Evolutionary conservation across 2,329 filamentous ascomycete species (phyloP), one percentile per base, ranked within the genome.

Genomic region (Monosporascus sp.): DNA sequence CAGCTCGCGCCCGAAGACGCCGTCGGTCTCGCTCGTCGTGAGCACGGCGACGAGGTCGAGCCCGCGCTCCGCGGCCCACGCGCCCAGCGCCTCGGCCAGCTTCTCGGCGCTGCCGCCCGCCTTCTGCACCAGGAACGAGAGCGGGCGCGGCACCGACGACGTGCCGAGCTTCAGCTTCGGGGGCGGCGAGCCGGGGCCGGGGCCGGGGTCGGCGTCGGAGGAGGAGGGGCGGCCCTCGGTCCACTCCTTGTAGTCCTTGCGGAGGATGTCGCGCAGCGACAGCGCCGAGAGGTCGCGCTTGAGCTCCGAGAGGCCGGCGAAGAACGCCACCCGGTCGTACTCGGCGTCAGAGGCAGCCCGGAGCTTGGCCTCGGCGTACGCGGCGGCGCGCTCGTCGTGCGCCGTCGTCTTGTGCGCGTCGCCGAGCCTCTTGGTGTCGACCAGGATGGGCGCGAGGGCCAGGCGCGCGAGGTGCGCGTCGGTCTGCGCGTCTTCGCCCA

Each of bases 211-310:
- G 8, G 2, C 25, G 25, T 27, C 25, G 24, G 22, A 22, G 22
- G 5, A 3, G 27, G 27, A 11, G 27, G 31, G 3, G 31, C 2
- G 27, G 31, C 72, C 72, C 51, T 83, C 81, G 11, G 71, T 72
- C 89, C 89, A 94, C 64, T 88, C 79, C 72, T 95, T 95, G 71
- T 92, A 95, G 70, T 95, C 89, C 68, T 93, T 93, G 57, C 87
- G 78, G 50, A 93, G 70, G 39, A 92, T 79, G 60, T 92, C 89
- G 22, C 78, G 72, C 59, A 90, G 69, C 38, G 71, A 73, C 46
- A 94, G 70, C 0, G 65, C 60, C 3, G 78, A 80, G 49, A 94
- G 77, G 59, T 90, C 81, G 57, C 83, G 79, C 68, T 92, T 92
- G 5, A 88, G 84, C 5, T 69, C 69, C 1, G 76, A 74, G 25